Evolutionary conservation across 805 yeast species (phyloP), one percentile per base, ranked within the genome.

Genomic region (Barnettozyma sucrosica): DNA sequence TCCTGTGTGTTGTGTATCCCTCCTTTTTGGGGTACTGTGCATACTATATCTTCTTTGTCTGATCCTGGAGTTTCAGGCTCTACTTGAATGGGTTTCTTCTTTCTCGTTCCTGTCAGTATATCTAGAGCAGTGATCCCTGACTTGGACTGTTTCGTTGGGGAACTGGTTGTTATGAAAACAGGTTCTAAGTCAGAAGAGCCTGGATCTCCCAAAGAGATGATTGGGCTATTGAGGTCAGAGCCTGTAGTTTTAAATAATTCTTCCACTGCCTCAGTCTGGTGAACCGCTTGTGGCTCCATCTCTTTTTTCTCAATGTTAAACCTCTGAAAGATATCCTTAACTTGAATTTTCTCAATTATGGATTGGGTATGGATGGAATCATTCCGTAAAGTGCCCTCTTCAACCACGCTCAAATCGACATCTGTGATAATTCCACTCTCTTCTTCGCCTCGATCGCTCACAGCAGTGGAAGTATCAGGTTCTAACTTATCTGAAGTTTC

Each of bases 81-180:
- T 10, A 28, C 34, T 19, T 20, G 26, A 6, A 20, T 25, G 11
- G n/a, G 25, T 14, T 14, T 14, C 34, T 16, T 41, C 43, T 28
- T 41, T 14, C 25, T 41, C 10, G 30, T 43, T 16, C 53, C 52
- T 3, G 44, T 47, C 28, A 55, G 49, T 13, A 55, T 40, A 24
- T 55, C 57, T 14, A 43, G 46, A 2, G 56, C 55, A 1, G 56
- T 45, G 8, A 54, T 40, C 3, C 56, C 54, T 7, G 50, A 38
- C 38, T 47, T 47, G 3, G 25, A 25, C 28, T 36, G 38, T 16
- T 26, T 34, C 23, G 18, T 23, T 14, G 37, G 37, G 18, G 37
- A 34, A 11, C 37, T 34, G 23, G 23, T 34, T 3, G 20, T 18
- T 18, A 34, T 40, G 34, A 40, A 11, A 37, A 19, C 41, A 37